Base-by-base conservation (phyloP, 2,329 filamentous ascomycete genomes). In the Xylaria sp. region DNA sequence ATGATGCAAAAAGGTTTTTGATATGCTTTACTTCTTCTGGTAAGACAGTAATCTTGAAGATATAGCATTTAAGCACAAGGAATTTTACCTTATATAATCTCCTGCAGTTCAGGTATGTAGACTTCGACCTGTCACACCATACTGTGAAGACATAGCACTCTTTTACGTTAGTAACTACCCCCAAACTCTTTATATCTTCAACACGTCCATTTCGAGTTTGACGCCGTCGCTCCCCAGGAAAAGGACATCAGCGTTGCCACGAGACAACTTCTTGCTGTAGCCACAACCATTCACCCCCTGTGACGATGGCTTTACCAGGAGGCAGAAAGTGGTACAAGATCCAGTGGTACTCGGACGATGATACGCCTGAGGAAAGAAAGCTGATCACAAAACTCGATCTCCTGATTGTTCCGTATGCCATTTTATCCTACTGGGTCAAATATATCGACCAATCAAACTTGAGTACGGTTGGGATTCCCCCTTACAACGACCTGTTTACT, bases 361-460 rank as follows among this genome's bases (percentile, higher is more conserved):
- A 85, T 55, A 79, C 74, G 0, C 69, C 70, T 0, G 75, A 78
- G 50, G 80, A 84, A 57, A 71, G 78, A 39, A 75, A 72, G 54
- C 70, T 85, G 2, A 79, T 85, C 34, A 48, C 76, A 20, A 85
- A 85, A 62, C 73, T 85, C 11, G 82, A 85, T 55, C 65, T 80
- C 0, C 66, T 84, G 1, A 79, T 85, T 34, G 76, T 85, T 0
- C 80, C 80, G 0, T 84, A 83, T 60, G 80, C 79, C 0, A 78
- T 83, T 41, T 65, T 84, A 2, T 74, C 77, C 0, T 83, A 83
- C 56, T 84, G 80, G 76, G 74, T 78, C 46, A 83, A 83, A 63
- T 81, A 83, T 54, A 74, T 84, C 7, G 80, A 83, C 57, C 79
- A 82, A 58, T 70, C 76, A 2, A 83, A 83, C 50, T 72, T 83